Base-by-base conservation (phyloP, 2,329 filamentous ascomycete genomes). In the Gaeumannomyces tritici region DNA sequence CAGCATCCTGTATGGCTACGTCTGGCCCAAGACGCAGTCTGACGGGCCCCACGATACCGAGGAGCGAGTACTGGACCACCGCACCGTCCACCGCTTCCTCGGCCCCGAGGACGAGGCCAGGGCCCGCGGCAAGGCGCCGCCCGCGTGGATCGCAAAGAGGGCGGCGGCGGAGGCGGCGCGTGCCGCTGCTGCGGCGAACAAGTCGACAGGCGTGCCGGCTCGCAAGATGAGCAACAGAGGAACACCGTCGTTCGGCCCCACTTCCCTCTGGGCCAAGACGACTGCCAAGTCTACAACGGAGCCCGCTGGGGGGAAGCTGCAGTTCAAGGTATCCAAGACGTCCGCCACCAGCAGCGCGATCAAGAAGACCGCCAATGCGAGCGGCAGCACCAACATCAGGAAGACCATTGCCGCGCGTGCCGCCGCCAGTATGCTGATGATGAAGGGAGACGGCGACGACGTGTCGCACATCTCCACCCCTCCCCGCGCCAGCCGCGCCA, bases 1-100 rank as follows among this genome's bases (percentile, higher is more conserved):
- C 71, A 96, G 90, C 21, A 98, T 96, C 77, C 78, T 99, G 0
- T 99, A 98, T 72, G 96, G 96, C 0, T 97, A 90, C 71, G 81
- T 89, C 63, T 99, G 95, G 95, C 95, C 95, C 7, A 97, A 99
- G 78, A 98, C 95, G 0, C 89, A 96, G 64, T 89, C 82, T 65
- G 86, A 89, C 29, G 90, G 90, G 0, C 85, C 85, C 21, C 74
- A 83, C 26, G 95, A 98, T 71, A 87, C 84, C 63, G 86, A 89
- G 67, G 83, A 87, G 71, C 76, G 86, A 12, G 79, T 96, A 0
- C 80, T 95, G 64, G 93, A 98, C 71, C 93, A 97, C 71, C 82
- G 93, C n/a, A 87, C 83, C 0, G 83, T 98, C 4, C 90, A 97
- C 73, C 88, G 93, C 0, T 97, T 96, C 69, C 76, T 97, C 7